Conservation (phyloP, 306 rosid genomes). For the Leucaena leucocephala region DNA sequence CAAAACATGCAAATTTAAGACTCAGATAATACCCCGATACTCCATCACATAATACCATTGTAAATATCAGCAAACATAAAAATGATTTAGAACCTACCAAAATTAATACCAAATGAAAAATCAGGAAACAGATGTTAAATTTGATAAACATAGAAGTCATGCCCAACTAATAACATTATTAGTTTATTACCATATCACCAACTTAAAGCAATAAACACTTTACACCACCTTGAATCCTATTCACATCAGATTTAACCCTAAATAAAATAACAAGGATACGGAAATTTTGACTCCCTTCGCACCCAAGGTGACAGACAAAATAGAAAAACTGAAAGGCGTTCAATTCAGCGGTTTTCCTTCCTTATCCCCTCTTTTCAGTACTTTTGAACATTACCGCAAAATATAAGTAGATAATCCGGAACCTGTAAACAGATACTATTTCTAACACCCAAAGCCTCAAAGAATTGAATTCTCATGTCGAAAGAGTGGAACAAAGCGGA, state of each 20-base stretch:
- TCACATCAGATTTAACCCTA: neutral
- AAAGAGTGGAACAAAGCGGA: neutral
- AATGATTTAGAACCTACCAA: neutral
- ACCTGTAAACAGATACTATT: neutral
- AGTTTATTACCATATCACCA: neutral
- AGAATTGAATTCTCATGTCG: neutral
- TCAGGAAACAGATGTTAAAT: neutral
- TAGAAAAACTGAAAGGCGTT: neutral
- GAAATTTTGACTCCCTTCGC: neutral
- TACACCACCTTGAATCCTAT: neutral
- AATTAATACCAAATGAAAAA: neutral
- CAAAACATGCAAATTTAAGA: neutral
- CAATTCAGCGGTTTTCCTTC: neutral
- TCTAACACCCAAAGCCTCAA: neutral
- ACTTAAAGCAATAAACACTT: neutral
- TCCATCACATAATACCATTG: neutral
- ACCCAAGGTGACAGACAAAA: neutral
- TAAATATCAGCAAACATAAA: neutral
- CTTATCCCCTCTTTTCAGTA: neutral
- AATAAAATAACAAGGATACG: neutral
- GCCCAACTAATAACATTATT: neutral
- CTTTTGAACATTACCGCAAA: neutral
- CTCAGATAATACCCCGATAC: neutral
- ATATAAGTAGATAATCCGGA: neutral
- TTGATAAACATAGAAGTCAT: neutral